Evolutionary conservation across 2,329 filamentous ascomycete species (phyloP), one percentile per base, ranked within the genome.

Genomic region (Paecilomyces dactylethromorphus): DNA sequence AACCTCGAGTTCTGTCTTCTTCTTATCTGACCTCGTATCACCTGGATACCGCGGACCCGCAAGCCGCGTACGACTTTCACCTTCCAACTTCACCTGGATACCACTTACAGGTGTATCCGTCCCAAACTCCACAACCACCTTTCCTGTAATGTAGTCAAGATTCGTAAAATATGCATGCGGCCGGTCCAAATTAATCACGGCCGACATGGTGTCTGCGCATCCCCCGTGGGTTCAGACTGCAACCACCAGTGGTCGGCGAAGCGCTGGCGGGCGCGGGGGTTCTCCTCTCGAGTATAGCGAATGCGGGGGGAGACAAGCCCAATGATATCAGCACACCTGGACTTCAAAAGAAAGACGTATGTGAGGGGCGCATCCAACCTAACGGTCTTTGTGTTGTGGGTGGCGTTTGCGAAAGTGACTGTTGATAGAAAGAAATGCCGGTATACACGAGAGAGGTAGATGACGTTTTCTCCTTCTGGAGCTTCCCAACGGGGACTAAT

Each of bases 41-140:
- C 74, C 68, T 1, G 72, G 73, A 60, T 77, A 62, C 57, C 69
- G 74, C 61, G 70, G 72, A 15, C 72, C 75, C 2, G 72, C 70
- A 15, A 81, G 70, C 49, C 78, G 69, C 24, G 78, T 78, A 35
- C 73, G 74, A 65, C 78, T 80, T 63, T 81, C 79, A 22, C 77
- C 78, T 61, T 81, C 78, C 29, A 81, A 65, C 64, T 81, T 81
- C 54, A 81, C 79, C 50, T 75, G 75, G 39, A 81, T 77, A 3
- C 72, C 72, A 49, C 74, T 72, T 55, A 81, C 74, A 7, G 78
- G 67, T 12, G 79, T 71, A 65, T 79, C 76, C 1, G 69, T 70
- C 1, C 68, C 65, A 7, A 81, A 69, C 54, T 71, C 66, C 50
- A 81, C 66, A n/a, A 78, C 64, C 21, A 79, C 77, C 51, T 69